Percentiles rank a stretch among this genome's conserved stretches.
phyloP scores from a whole-genome alignment of 2,329 filamentous ascomycete species.

The Chaetomiaceae sp. region DNA sequence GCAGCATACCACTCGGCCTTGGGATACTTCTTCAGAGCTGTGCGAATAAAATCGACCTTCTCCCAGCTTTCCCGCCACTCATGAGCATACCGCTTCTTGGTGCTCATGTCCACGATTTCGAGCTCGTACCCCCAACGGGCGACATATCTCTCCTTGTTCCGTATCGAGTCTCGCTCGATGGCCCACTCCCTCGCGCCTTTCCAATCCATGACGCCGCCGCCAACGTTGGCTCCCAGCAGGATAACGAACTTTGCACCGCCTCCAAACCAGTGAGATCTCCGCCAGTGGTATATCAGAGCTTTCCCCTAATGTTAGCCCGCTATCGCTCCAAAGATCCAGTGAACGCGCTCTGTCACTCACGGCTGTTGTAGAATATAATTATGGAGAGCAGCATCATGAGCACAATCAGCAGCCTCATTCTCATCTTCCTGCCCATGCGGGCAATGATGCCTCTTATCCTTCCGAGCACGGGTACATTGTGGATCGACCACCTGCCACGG shows the following conservation, averaged over 20 bases:
- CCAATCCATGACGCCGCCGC: slow-evolving; percentile 98
- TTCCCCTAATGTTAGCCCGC: slow-evolving; percentile 26
- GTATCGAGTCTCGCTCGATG: slow-evolving; percentile 91
- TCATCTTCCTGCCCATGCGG: slow-evolving; percentile 60
- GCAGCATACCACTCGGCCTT: slow-evolving; percentile 83
- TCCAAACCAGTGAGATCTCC: slow-evolving; percentile 68
- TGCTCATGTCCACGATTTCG: slow-evolving; percentile 97
- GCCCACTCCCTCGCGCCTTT: slow-evolving; percentile 97
- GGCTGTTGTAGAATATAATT: slow-evolving; percentile 65
- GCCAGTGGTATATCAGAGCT: slow-evolving; percentile 60
- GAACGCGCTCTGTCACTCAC: slow-evolving; percentile 49
- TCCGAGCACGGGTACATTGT: slow-evolving; percentile 43
- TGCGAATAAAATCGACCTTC: slow-evolving; percentile 91
- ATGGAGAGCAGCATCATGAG: slow-evolving; percentile 57
- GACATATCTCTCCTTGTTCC: slow-evolving; percentile 89
- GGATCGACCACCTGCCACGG: slow-evolving; percentile 51
- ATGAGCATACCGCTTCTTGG: slow-evolving; percentile 96
- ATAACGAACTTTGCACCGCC: slow-evolving; percentile 90
- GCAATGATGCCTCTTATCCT: slow-evolving; percentile 44
- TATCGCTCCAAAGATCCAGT: not conserved
- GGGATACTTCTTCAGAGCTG: slow-evolving; percentile 87
- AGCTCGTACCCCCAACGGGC: slow-evolving; percentile 89
- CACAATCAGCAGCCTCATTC: slow-evolving; percentile 57
- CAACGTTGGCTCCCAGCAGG: slow-evolving; percentile 87
- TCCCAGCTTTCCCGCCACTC: slow-evolving; percentile 99